Evolutionary conservation across 1,139 yeast species (phyloP).

Genomic region (Zygosaccharomyces sapae): DNA sequence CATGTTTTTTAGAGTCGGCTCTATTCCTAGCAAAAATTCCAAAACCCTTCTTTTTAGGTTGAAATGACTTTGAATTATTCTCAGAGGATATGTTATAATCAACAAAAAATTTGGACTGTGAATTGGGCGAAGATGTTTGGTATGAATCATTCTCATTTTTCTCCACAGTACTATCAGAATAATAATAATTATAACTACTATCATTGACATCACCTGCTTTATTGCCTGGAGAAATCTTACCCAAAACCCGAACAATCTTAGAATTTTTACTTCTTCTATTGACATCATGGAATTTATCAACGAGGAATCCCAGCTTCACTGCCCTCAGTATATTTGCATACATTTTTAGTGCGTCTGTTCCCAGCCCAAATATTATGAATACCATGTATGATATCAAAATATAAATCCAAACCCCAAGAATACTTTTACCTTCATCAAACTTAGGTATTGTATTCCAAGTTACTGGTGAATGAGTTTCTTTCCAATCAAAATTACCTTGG

Average conservation of each 20-base stretch:
- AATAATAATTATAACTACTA: conserved; percentile 4
- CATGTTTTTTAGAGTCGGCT: background rate
- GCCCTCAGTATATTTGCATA: conserved; percentile 41
- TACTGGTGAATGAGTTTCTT: conserved; percentile 40
- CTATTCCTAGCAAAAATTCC: conserved; percentile 3
- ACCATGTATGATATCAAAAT: conserved; percentile 57
- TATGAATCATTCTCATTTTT: conserved; percentile 9
- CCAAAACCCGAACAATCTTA: conserved; percentile 22
- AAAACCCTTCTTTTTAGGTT: conserved; percentile 2
- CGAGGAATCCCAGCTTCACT: conserved; percentile 37
- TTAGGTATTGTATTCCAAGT: conserved; percentile 46
- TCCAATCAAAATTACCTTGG: conserved; percentile 40
- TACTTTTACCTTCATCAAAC: conserved; percentile 35
- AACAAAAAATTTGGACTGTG: conserved; percentile 16
- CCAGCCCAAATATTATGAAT: conserved; percentile 72
- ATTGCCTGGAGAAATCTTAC: conserved; percentile 12
- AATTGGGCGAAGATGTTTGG: conserved; percentile 11
- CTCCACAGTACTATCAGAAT: conserved; percentile 12
- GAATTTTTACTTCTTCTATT: conserved; percentile 17
- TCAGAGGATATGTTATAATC: conserved; percentile 19
- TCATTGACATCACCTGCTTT: conserved; percentile 3
- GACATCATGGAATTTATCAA: conserved; percentile 25
- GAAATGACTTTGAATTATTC: conserved; percentile 1
- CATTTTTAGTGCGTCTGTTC: conserved; percentile 64
- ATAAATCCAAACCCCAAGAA: conserved; percentile 47